Conservation (phyloP, 192 early-diverging fungal genomes). For the Phlyctochytrium planicorne region DNA sequence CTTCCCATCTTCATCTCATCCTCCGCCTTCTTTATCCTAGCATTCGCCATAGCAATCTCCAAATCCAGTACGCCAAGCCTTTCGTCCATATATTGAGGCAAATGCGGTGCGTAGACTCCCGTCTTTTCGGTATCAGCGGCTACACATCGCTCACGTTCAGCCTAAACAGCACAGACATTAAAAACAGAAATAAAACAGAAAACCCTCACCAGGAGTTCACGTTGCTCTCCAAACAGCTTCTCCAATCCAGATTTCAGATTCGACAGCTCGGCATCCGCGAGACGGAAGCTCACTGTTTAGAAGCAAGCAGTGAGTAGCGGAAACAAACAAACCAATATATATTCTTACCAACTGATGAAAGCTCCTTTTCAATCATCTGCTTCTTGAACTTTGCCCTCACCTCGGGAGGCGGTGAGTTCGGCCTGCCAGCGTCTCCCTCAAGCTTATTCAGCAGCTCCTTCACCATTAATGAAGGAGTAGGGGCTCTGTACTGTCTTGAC, state of each 20-base stretch:
- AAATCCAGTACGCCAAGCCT: constrained; percentile 41
- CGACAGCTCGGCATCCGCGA: constrained; percentile 31
- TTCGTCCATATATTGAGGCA: constrained; percentile 54
- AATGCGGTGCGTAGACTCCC: constrained; percentile 33
- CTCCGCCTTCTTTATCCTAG: constrained; percentile 27
- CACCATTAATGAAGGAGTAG: neutral
- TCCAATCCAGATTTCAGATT: constrained; percentile 29
- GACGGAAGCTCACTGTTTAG: constrained; percentile 26
- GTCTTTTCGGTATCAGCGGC: constrained; percentile 35
- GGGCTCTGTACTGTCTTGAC: neutral
- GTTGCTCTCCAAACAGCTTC: constrained; percentile 42
- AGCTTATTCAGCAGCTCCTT: neutral
- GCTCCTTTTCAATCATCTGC: constrained; percentile 53
- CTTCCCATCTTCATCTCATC: constrained; percentile 16
- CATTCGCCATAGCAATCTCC: constrained; percentile 36
- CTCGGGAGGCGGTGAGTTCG: constrained; percentile 15
- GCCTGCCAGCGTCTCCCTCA: neutral
- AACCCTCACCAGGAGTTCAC: constrained; percentile 33
- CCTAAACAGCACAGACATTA: constrained; percentile 8
- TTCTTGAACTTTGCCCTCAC: constrained; percentile 47
- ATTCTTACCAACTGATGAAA: constrained; percentile 23
- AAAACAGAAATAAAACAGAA: neutral
- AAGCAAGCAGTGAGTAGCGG: neutral
- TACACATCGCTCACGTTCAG: constrained; percentile 43
- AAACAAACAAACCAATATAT: neutral